phyloP scores from a whole-genome alignment of 176 grass and related monocot species.

The Triticum monococcum region DNA sequence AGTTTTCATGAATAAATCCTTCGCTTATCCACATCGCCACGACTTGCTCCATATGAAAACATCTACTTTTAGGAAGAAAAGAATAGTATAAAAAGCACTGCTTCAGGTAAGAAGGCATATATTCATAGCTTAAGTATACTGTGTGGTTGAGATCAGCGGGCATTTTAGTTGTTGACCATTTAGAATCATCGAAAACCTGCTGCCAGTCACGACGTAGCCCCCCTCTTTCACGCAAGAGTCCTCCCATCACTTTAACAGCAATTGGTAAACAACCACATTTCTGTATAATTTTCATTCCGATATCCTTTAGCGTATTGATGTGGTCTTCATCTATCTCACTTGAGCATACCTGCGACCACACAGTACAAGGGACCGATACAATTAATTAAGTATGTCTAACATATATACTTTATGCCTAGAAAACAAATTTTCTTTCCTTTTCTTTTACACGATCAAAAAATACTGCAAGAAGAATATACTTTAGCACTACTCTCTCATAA shows the following conservation, averaged over 20 bases:
- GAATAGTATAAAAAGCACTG: neutral
- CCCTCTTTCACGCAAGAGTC: neutral
- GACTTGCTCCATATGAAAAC: fast-evolving
- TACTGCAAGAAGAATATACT: no score
- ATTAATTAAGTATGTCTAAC: neutral
- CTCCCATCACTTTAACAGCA: neutral
- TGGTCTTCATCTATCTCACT: neutral
- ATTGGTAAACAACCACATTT: neutral
- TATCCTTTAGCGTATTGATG: neutral
- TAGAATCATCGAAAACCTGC: neutral
- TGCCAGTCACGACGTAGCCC: neutral
- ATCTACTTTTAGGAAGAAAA: neutral
- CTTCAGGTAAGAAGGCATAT: neutral
- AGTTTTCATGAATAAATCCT: neutral
- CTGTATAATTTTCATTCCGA: neutral
- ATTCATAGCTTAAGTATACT: neutral
- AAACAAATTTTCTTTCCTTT: no score
- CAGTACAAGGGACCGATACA: neutral
- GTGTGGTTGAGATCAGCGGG: neutral
- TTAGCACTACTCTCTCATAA: no score
- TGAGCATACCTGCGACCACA: neutral
- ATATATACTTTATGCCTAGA: neutral
- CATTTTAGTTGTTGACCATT: neutral
- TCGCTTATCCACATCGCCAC: neutral
- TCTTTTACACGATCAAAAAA: no score